Base-by-base conservation (phyloP, 192 early-diverging fungal genomes). In the Coemansia pectinata region DNA sequence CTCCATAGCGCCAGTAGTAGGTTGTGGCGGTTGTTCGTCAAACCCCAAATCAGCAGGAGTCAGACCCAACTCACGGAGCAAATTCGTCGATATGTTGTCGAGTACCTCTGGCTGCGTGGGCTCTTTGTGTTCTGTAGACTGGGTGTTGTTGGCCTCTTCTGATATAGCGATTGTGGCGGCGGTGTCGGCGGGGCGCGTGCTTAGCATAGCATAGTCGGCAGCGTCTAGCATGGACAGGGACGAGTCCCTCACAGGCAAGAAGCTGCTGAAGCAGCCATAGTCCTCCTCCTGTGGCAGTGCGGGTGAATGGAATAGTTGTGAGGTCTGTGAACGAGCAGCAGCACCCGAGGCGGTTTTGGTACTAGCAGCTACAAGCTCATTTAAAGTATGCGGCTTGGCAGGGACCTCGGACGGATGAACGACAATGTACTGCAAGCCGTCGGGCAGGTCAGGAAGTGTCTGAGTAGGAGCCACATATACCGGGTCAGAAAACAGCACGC, bases 401-500 rank as follows among this genome's bases (percentile, higher is more conserved):
- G 55, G 29, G 23, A 27, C 58, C 33, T 61, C 53, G 1, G 68
- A 71, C 40, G 81, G 81, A 25, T 83, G 81, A 27, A 83, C 68
- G 33, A 75, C 70, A 15, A 83, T 69, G 64, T 78, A 83, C 36
- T 83, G 69, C 41, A 83, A 66, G 12, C 72, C 81, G 0, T 78
- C 81, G 31, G 81, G 81, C 15, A 78, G 66, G 5, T 78, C 81
- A 4, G 81, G 81, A 5, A 83, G 67, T 11, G 41, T 6, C 52
- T 83, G 72, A 6, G 57, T 55, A 21, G 60, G 33, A 9, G 76
- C 57, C 34, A 78, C 67, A 29, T 60, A 74, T 4, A 78, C 66
- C 2, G 81, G 81, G 67, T 83, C 81, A 1, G 81, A 83, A 53
- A 83, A 83, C 19, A 83, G 72, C 68, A 75, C 50, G 8, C 75